phyloP scores from a whole-genome alignment of 495 filamentous ascomycete species.

The Aspergillus funiculosus region DNA sequence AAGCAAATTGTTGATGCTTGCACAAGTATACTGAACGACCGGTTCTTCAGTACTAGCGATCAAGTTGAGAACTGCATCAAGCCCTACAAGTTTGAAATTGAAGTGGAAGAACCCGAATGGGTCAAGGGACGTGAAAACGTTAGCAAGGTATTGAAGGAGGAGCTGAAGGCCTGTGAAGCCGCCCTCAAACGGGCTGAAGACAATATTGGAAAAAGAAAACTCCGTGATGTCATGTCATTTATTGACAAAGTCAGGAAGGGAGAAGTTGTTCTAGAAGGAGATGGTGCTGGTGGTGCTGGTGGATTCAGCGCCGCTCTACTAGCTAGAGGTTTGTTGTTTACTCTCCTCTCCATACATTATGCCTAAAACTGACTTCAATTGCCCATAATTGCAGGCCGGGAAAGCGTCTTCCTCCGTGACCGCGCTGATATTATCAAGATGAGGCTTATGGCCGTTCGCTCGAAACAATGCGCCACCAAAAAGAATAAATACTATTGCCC shows the following conservation, averaged over 20 bases:
- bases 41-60: constrained; percentile 92
- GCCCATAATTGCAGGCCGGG: constrained; percentile 67
- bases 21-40: constrained; percentile 80
- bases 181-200: constrained; percentile 72
- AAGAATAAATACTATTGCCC: constrained; percentile 95
- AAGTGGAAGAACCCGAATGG: constrained; percentile 90
- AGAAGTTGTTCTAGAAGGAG: constrained; percentile 74
- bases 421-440: constrained; percentile 84
- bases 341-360: not conserved
- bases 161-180: constrained; percentile 74
- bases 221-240: constrained; percentile 85
- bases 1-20: constrained; percentile 87
- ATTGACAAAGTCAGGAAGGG: constrained; percentile 83
- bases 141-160: constrained; percentile 68
- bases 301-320: constrained; percentile 84
- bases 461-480: constrained; percentile 72
- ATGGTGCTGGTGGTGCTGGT: constrained; percentile 77
- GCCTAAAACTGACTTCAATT: too few species aligned
- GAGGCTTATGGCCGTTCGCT: constrained; percentile 79
- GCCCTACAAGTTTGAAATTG: constrained; percentile 95
- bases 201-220: constrained; percentile 67
- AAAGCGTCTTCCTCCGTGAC: constrained; percentile 89
- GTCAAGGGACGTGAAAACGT: constrained; percentile 72
- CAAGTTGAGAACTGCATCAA: constrained; percentile 99
- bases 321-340: constrained; percentile 64